A percentile compares a stretch with the other conserved stretches of the same genome.
Conservation (phyloP, 2,329 filamentous ascomycete genomes). For the Elsinoe ampelina region DNA sequence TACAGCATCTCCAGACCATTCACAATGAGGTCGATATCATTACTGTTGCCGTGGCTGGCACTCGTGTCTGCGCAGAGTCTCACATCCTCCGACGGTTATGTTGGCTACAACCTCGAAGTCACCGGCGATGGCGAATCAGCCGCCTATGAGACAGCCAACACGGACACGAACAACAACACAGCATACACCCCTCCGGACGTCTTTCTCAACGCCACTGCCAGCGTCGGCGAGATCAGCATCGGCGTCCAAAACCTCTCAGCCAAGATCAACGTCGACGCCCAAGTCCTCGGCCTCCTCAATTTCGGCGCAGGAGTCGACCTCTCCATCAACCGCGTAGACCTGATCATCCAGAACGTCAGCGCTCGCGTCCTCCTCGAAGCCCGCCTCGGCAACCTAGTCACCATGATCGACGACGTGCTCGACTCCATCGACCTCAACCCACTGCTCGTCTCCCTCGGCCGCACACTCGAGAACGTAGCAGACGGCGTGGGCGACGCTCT, state of each 20-base stretch:
- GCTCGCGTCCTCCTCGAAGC: conserved; percentile 52
- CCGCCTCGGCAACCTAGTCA: conserved; percentile 49
- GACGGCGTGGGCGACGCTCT: conserved; percentile 17
- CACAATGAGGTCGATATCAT: conserved; percentile 3
- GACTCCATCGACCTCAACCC: conserved; percentile 53
- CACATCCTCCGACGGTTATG: conserved; percentile 23
- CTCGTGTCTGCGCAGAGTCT: conserved; percentile 16
- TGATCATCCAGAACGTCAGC: conserved; percentile 49
- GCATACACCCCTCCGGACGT: conserved; percentile 46
- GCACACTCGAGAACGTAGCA: conserved; percentile 22
- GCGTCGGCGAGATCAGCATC: conserved; percentile 50
- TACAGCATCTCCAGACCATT: conserved; percentile 3
- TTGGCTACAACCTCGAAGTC: conserved; percentile 25
- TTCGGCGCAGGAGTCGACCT: conserved; percentile 55
- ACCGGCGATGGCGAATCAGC: conserved; percentile 28
- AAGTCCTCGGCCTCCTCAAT: conserved; percentile 48
- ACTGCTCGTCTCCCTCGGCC: conserved; percentile 35
- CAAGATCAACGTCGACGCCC: conserved; percentile 51
- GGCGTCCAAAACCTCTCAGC: conserved; percentile 52
- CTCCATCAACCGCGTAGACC: conserved; percentile 47
- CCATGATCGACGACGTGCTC: conserved; percentile 51
- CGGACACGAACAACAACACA: conserved; percentile 26
- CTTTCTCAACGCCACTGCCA: conserved; percentile 50
- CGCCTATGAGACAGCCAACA: conserved; percentile 37
- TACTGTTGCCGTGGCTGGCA: conserved; percentile 8